Base-by-base conservation (phyloP, 257 asterid species). In the Solanum boliviense region DNA sequence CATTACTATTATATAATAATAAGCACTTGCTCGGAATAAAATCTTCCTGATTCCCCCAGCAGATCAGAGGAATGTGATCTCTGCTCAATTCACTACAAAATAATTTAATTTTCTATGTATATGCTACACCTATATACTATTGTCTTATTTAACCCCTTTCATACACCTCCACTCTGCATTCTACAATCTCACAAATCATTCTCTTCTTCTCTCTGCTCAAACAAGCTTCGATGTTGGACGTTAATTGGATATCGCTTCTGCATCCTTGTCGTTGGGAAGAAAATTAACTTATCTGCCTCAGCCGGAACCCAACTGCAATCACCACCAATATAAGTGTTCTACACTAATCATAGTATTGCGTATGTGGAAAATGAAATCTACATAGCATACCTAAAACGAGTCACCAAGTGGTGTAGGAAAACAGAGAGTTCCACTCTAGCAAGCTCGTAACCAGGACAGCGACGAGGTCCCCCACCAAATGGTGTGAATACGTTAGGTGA, bases 391-490 rank as follows among this genome's bases (percentile, higher is more conserved):
- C 98, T 96, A 89, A 95, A 96, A 90, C 93, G 93, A 41, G 99
- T 97, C 88, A 97, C 95, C 60, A 97, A 85, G 81, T 92, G 98
- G 84, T 97, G 99, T 86, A 97, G 99, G 90, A 97, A 97, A 60
- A 97, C 99, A 5, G 97, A 95, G 44, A 97, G 98, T 92, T 91
- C 98, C 1, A 97, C 99, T 90, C 97, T 91, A 34, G 97, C 99
- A 13, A 96, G 99, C 92, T 97, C 99, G 9, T 96, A 96, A 31
- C 99, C 99, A 0, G 99, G 99, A 87, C 99, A 97, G 5, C 98
- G 98, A 89, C 99, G 92, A 7, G 99, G 98, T 72, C 99, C 99
- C 29, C 99, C 99, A 1, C 99, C 99, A 21, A 97, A 97, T 3
- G 99, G 99, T 58, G 95, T 91, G 87, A 93, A 97, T 16, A 88